Base-by-base conservation (phyloP, 306 rosid species). In the Begonia peltatifolia region DNA sequence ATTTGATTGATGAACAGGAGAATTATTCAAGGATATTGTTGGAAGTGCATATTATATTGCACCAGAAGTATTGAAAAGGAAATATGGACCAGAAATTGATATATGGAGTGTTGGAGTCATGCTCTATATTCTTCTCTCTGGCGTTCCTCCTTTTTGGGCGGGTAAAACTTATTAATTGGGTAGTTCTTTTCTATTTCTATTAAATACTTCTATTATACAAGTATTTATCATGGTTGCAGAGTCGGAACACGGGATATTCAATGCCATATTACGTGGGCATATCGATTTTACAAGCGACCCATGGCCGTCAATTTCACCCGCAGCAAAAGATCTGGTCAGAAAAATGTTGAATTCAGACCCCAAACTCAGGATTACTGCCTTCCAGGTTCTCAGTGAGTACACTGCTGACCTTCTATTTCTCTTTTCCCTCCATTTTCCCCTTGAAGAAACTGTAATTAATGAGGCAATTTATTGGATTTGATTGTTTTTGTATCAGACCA, bases 21-120 rank as follows among this genome's bases (percentile, higher is more conserved):
- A 90, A 23, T n/a, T 68, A 52, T 90, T 86, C 25, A 90, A 81
- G 66, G 95, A 86, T 62, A 71, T 90, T 57, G 94, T 90, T 55
- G 99, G 99, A 0, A 90, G 94, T 52, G 95, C 99, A 23, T 83
- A 86, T 58, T 90, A 90, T 72, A 90, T 90, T 57, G 99, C 99
- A 42, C 99, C 99, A 4, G 99, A 90, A 68, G 99, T 90, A 13
- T 79, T 90, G 76, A 90, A 70, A 75, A 79, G 92, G 61, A 83
- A 67, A 69, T 90, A 90, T 47, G 95, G 99, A 1, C 95, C 95
- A 25, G 99, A 90, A 83, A 90, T 77, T 25, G 99, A 90, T 30
- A 90, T 90, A 14, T 90, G 99, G 99, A 90, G 99, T 58, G 76
- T 90, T 65, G 99, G 99, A 2, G 99, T 86, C 53, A 90, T 90